Conservation (phyloP, 169 alveolate species). For the Besnoitia besnoiti region DNA sequence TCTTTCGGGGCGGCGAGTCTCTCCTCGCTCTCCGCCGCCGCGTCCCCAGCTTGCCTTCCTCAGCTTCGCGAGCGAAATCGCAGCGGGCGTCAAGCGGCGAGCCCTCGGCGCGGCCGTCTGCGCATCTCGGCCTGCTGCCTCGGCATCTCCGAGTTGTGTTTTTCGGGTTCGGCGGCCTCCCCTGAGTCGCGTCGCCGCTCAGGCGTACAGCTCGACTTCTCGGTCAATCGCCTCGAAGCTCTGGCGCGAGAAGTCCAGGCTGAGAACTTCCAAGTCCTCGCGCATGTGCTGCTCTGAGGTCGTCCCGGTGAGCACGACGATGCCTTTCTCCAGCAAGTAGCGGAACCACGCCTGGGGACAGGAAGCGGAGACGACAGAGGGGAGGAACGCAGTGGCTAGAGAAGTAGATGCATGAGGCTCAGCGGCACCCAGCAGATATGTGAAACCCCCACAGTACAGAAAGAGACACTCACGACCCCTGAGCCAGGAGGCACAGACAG, state of each 20-base stretch:
- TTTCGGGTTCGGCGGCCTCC: too few relatives aligned
- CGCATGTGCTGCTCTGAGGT: slow-evolving; percentile 8
- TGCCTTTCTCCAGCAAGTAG: slow-evolving; percentile 31
- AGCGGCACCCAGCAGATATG: too few relatives aligned
- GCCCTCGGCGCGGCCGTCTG: not conserved
- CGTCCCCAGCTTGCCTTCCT: not conserved
- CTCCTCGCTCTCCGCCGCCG: not conserved
- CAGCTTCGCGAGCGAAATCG: not conserved
- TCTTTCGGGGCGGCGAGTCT: too few relatives aligned
- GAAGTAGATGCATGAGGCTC: not conserved
- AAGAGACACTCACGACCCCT: too few relatives aligned
- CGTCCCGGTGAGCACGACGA: slow-evolving; percentile 37
- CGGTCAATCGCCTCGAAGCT: slow-evolving; percentile 10
- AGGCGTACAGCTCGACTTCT: not conserved
- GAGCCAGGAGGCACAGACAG: too few relatives aligned
- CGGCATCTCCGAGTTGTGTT: not conserved
- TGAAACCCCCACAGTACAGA: too few relatives aligned
- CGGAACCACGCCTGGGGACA: slow-evolving; percentile 51
- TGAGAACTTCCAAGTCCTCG: slow-evolving; percentile 11
- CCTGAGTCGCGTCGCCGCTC: not conserved
- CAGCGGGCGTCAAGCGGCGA: not conserved
- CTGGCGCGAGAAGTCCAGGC: not conserved
- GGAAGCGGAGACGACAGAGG: not conserved
- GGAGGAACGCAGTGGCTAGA: not conserved
- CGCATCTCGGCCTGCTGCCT: not conserved